phyloP scores from a whole-genome alignment of 2,329 filamentous ascomycete species.

The Cordyceps cateniannulata region DNA sequence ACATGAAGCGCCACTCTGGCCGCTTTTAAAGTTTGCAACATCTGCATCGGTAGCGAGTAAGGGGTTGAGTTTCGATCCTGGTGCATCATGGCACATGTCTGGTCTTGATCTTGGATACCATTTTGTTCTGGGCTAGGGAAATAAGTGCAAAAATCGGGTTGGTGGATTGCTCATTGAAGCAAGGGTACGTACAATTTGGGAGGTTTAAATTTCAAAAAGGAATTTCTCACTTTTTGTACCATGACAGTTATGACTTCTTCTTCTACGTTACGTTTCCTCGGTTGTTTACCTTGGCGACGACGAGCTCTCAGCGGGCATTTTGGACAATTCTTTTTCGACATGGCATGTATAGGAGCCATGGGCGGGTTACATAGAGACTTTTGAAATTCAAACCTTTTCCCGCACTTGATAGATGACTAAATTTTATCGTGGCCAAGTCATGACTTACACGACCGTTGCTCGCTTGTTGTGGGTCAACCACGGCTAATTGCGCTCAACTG shows the following conservation, averaged over 20 bases:
- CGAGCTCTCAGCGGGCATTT: conserved; percentile 4
- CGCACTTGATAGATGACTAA: not conserved
- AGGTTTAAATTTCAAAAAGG: not conserved
- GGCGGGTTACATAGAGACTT: conserved; percentile 1
- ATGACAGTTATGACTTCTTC: conserved; percentile 11
- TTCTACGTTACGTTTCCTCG: not conserved
- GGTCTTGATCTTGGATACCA: not conserved
- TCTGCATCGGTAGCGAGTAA: not conserved
- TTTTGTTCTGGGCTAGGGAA: not conserved
- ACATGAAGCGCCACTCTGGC: conserved; percentile 28
- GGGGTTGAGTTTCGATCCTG: not conserved
- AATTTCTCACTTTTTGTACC: not conserved
- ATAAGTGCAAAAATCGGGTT: not conserved
- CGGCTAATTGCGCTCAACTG: not conserved
- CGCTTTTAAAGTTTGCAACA: not conserved
- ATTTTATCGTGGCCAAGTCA: not conserved
- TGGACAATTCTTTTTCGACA: conserved; percentile 8
- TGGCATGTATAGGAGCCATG: conserved; percentile 7
- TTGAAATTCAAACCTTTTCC: not conserved
- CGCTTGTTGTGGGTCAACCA: conserved; percentile 12
- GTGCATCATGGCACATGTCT: not conserved
- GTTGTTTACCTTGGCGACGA: not conserved
- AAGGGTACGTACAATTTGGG: not conserved
- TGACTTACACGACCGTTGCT: conserved; percentile 20
- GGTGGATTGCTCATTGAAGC: not conserved